These are phyloP conservation scores for Claviceps quebecensis DNA, from an alignment of 2,329 filamentous ascomycete genomes.

Conservation along the genomic window DNA sequence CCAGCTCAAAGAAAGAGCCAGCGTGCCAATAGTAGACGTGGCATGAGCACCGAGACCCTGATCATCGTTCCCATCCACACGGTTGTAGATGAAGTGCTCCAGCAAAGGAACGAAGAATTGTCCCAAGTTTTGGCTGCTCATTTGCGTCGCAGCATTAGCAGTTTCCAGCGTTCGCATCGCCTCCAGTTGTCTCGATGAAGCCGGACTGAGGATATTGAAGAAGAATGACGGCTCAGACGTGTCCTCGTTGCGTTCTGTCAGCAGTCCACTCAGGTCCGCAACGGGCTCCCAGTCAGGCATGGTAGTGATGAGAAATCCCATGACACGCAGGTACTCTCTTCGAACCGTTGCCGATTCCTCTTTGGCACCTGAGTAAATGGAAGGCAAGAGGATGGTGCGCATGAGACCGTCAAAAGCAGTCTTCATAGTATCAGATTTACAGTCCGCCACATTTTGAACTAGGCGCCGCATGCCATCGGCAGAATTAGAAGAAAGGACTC, in stretches of 20 bases:
- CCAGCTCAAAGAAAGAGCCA: constrained; percentile 75
- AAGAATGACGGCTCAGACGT: constrained; percentile 61
- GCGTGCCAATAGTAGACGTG: constrained; percentile 60
- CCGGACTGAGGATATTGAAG: constrained; percentile 80
- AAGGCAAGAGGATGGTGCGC: constrained; percentile 53
- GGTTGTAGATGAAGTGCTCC: constrained; percentile 86
- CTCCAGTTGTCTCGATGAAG: constrained; percentile 71
- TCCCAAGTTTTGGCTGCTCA: constrained; percentile 66
- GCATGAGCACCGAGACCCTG: constrained; percentile 80
- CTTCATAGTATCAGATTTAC: constrained; percentile 18
- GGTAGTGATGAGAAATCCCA: constrained; percentile 62
- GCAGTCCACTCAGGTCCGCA: constrained; percentile 57
- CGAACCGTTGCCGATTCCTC: constrained; percentile 75
- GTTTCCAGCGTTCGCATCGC: constrained; percentile 64
- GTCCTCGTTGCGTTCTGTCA: constrained; percentile 51
- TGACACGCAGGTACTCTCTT: constrained; percentile 64
- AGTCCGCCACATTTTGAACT: constrained; percentile 46
- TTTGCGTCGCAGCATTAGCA: constrained; percentile 47
- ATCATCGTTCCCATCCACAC: constrained; percentile 58
- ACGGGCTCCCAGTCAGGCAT: constrained; percentile 59
- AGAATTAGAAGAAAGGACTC: constrained; percentile 66
- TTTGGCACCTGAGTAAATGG: constrained; percentile 60
- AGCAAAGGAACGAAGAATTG: constrained; percentile 83
- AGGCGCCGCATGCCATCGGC: constrained; percentile 70
- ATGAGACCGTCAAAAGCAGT: constrained; percentile 44